Conservation (phyloP, 495 filamentous ascomycete genomes). For the Venustampulla echinocandica region DNA sequence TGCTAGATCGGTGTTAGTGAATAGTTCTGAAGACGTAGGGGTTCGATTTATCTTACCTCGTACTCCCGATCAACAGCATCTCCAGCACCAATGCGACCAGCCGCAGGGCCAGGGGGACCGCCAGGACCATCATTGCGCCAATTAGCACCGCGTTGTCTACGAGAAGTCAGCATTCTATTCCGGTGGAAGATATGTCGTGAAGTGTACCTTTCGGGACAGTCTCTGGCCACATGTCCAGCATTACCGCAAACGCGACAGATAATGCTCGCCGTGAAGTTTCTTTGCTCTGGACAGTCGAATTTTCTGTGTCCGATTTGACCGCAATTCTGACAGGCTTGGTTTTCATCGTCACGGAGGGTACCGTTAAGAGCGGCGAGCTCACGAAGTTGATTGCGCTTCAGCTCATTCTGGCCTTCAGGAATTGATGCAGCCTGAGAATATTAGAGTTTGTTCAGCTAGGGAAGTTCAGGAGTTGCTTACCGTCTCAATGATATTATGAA, state of each 20-base stretch:
- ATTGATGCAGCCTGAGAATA: constrained; percentile 80
- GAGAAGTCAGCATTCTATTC: constrained; percentile 29
- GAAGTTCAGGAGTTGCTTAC: constrained; percentile 44
- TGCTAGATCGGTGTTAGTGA: constrained; percentile 51
- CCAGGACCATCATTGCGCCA: constrained; percentile 71
- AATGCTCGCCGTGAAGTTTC: constrained; percentile 96
- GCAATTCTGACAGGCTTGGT: constrained; percentile 99
- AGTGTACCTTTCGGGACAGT: constrained; percentile 64
- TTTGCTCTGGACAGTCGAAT: constrained; percentile 95
- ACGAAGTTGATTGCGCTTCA: constrained; percentile 96
- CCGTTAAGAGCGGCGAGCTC: constrained; percentile 96
- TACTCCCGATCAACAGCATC: constrained; percentile 91
- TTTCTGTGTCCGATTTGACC: constrained; percentile 98
- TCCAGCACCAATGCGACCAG: constrained; percentile 62
- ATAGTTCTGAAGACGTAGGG: not conserved
- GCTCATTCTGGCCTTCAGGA: constrained; percentile 94
- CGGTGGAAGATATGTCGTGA: not conserved
- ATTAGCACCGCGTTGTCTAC: constrained; percentile 64
- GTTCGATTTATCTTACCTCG: constrained; percentile 52
- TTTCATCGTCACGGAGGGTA: constrained; percentile 96
- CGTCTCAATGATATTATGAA: constrained; percentile 96
- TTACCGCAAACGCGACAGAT: constrained; percentile 98
- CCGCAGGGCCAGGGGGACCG: constrained; percentile 37
- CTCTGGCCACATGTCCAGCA: constrained; percentile 84
- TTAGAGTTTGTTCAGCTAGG: constrained; percentile 20